A percentile compares a stretch with the other conserved stretches of the same genome.
phyloP scores from a whole-genome alignment of 106 monocot genomes.

The Hemerocallis citrina region DNA sequence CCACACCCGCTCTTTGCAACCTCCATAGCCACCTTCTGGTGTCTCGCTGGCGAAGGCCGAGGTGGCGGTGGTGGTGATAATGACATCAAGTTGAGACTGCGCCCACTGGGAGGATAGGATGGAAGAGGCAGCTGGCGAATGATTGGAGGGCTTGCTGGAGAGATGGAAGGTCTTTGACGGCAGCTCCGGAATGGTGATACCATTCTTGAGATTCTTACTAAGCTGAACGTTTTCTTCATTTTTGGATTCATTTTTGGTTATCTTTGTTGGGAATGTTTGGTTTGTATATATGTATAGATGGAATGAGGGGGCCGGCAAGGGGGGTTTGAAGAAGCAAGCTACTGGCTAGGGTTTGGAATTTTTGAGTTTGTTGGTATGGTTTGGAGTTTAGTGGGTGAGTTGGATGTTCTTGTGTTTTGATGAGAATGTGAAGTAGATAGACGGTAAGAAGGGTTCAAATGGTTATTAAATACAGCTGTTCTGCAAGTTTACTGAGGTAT shows the following conservation, averaged over 20 bases:
- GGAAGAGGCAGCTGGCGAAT: background rate
- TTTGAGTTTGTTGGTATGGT: no score
- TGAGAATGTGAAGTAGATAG: no score
- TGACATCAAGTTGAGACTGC: no score
- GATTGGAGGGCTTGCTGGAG: background rate
- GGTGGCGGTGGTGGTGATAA: background rate
- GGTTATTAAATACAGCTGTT: no score
- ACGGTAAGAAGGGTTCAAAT: no score
- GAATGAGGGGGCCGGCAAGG: background rate
- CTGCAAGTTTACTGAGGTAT: no score
- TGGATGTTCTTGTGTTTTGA: no score
- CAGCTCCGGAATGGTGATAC: background rate
- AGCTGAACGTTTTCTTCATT: slow-evolving; percentile 4
- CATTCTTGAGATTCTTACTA: background rate
- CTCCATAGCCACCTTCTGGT: background rate
- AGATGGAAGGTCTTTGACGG: background rate
- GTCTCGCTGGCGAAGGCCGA: background rate
- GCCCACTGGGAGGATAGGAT: background rate
- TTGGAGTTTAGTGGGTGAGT: no score
- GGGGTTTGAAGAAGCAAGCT: background rate
- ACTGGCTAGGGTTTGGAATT: no score
- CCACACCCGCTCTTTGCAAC: background rate
- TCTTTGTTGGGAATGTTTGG: background rate
- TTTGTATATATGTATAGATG: background rate
- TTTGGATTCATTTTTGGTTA: background rate